These are phyloP conservation scores for Soucietia sequanensis DNA, from an alignment of 805 yeast genomes.

Conservation along the genomic window DNA sequence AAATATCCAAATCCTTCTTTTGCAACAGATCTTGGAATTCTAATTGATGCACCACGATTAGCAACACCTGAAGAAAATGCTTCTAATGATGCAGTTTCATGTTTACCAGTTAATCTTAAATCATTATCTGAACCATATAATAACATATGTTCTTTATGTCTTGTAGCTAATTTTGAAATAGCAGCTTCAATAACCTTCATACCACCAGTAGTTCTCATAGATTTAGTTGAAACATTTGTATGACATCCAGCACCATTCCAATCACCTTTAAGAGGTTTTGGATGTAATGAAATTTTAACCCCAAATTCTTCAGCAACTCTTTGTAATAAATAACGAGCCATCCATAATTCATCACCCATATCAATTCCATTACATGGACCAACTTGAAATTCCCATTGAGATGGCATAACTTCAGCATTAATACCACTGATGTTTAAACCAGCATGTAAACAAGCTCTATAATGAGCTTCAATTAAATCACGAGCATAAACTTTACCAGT, in stretches of 20 bases:
- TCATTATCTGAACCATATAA: slow-evolving; percentile 96
- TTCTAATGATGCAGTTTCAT: slow-evolving; percentile 95
- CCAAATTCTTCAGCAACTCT: slow-evolving; percentile 99
- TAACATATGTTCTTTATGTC: slow-evolving; percentile 95
- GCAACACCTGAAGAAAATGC: slow-evolving; percentile 96
- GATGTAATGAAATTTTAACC: slow-evolving; percentile 98
- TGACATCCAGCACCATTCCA: slow-evolving; percentile 99
- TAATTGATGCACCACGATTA: slow-evolving; percentile 98
- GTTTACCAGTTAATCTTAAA: slow-evolving; percentile 94
- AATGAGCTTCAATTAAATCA: slow-evolving; percentile 98
- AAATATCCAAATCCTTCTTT: slow-evolving; percentile 98
- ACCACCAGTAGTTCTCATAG: slow-evolving; percentile 95
- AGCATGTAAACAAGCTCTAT: slow-evolving; percentile 94
- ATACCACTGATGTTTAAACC: slow-evolving; percentile 93
- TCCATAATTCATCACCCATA: slow-evolving; percentile 98
- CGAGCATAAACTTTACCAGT: slow-evolving; percentile 97
- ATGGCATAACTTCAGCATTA: slow-evolving; percentile 99
- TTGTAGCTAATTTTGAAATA: slow-evolving; percentile 86
- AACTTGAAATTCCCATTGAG: slow-evolving; percentile 99
- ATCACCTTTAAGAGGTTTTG: slow-evolving; percentile 98
- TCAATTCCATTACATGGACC: slow-evolving; percentile 95
- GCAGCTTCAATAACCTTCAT: slow-evolving; percentile 93
- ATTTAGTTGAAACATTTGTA: slow-evolving; percentile 92
- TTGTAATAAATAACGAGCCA: slow-evolving; percentile 87
- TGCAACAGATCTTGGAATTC: slow-evolving; percentile 99